Evolutionary conservation across 306 rosid species (phyloP).

Genomic region (Abrus pulchellus): DNA sequence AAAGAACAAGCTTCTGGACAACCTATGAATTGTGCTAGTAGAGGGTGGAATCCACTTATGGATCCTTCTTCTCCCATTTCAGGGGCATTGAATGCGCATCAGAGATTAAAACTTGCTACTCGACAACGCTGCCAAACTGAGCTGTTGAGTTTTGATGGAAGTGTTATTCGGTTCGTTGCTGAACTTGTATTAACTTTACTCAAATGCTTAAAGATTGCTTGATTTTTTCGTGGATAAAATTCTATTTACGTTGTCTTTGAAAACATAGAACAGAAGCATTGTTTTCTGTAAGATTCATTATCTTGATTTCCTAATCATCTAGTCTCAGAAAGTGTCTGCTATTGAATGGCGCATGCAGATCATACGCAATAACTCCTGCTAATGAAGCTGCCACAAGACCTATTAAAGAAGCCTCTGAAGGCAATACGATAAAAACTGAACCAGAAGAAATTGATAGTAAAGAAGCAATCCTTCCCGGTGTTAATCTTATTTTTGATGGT

Average conservation of each 20-base stretch:
- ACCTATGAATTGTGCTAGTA: slow-evolving; percentile 80
- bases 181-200: slow-evolving; percentile 31
- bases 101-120: slow-evolving; percentile 78
- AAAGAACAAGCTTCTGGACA: slow-evolving; percentile 67
- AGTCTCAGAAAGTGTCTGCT: slow-evolving; percentile 32
- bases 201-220: slow-evolving; percentile 26
- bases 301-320: slow-evolving; percentile 37
- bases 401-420: slow-evolving; percentile 60
- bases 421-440: slow-evolving; percentile 63
- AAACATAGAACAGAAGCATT: neutral
- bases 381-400: slow-evolving; percentile 70
- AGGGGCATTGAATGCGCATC: slow-evolving; percentile 69
- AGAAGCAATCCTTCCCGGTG: slow-evolving; percentile 91
- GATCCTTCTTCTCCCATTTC: slow-evolving; percentile 92
- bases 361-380: slow-evolving; percentile 70
- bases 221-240: slow-evolving; percentile 1
- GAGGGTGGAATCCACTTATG: slow-evolving; percentile 87
- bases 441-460: slow-evolving; percentile 79
- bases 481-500: slow-evolving; percentile 92
- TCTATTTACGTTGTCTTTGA: neutral
- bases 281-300: neutral
- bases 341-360: slow-evolving; percentile 67
- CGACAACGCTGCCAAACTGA: slow-evolving; percentile 75
- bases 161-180: slow-evolving; percentile 78
- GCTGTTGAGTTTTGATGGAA: slow-evolving; percentile 94